A percentile compares a stretch with the other conserved stretches of the same genome.
These are phyloP conservation scores for Termitomyces sp. DNA, from an alignment of 768 basidiomycete genomes.

Conservation along the genomic window DNA sequence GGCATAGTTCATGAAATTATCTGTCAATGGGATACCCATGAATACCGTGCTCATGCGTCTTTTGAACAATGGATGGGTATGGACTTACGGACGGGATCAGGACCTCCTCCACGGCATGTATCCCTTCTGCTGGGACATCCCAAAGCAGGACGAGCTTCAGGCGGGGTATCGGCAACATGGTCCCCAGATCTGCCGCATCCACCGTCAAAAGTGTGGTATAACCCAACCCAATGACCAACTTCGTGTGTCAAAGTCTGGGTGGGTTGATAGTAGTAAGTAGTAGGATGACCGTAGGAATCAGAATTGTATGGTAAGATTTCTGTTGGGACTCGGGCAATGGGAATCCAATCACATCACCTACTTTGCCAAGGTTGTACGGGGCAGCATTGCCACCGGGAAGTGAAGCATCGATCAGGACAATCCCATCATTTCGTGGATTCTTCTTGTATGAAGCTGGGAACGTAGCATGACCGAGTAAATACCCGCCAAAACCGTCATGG, in stretches of 20 bases:
- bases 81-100: neutral
- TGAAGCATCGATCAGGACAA: neutral
- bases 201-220: slow-evolving; percentile 59
- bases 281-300: too few species aligned
- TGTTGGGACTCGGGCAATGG: too few species aligned
- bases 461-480: neutral
- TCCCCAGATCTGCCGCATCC: slow-evolving; percentile 40
- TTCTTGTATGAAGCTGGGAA: neutral
- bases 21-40: neutral
- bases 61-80: neutral
- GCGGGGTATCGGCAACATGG: slow-evolving; percentile 42
- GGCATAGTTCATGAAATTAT: neutral
- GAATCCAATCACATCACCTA: slow-evolving; percentile 7
- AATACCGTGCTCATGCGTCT: neutral
- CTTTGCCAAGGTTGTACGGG: slow-evolving; percentile 42
- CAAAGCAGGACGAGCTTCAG: slow-evolving; percentile 39
- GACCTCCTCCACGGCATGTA: slow-evolving; percentile 21
- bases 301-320: slow-evolving; percentile 2
- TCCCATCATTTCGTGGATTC: neutral
- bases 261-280: too few species aligned
- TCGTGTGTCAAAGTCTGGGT: slow-evolving; percentile 45
- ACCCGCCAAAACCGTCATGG: neutral
- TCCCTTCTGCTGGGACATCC: slow-evolving; percentile 32
- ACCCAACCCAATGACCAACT: slow-evolving; percentile 56
- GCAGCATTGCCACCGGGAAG: slow-evolving; percentile 15